phyloP scores from a whole-genome alignment of 1,284 basidiomycete genomes.

The Porogramme epimiltina region DNA sequence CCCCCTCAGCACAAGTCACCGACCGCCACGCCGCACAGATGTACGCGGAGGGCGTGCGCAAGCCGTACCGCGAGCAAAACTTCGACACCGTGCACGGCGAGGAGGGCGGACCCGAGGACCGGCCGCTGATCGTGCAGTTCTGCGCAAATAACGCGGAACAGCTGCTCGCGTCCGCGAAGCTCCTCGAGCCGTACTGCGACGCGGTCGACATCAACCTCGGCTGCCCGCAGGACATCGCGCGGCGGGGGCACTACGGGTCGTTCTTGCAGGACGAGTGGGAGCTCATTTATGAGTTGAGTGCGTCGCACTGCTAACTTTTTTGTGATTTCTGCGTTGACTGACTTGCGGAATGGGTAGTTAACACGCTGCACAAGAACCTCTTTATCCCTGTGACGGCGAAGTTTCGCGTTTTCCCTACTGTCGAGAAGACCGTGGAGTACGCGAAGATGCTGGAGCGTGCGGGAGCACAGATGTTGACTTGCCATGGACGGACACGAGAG shows the following conservation, averaged over 20 bases:
- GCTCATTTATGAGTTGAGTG: slow-evolving; percentile 79
- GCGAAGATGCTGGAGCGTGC: slow-evolving; percentile 94
- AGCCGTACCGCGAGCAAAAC: slow-evolving; percentile 57
- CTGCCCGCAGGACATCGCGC: slow-evolving; percentile 96
- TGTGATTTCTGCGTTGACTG: not conserved
- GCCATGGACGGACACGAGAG: slow-evolving; percentile 90
- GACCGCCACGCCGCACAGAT: slow-evolving; percentile 42
- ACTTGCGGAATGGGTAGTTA: slow-evolving; percentile 54
- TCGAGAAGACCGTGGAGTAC: slow-evolving; percentile 90
- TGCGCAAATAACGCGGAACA: slow-evolving; percentile 88
- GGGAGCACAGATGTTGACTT: slow-evolving; percentile 94
- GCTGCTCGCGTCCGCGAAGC: slow-evolving; percentile 75
- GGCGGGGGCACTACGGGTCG: slow-evolving; percentile 84
- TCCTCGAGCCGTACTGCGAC: slow-evolving; percentile 79
- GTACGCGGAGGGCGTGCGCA: slow-evolving; percentile 60
- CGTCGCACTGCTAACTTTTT: slow-evolving; percentile 38
- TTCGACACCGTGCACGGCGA: slow-evolving; percentile 74
- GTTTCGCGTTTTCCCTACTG: slow-evolving; percentile 87
- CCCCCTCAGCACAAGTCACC: not conserved
- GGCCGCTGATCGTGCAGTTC: slow-evolving; percentile 93
- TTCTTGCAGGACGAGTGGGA: slow-evolving; percentile 97
- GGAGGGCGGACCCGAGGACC: slow-evolving; percentile 69
- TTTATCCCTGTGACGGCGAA: slow-evolving; percentile 94
- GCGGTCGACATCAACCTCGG: slow-evolving; percentile 96
- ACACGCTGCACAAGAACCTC: slow-evolving; percentile 82